Base-by-base conservation (phyloP, 2,329 filamentous ascomycete genomes). In the Pseudogymnoascus sp. region DNA sequence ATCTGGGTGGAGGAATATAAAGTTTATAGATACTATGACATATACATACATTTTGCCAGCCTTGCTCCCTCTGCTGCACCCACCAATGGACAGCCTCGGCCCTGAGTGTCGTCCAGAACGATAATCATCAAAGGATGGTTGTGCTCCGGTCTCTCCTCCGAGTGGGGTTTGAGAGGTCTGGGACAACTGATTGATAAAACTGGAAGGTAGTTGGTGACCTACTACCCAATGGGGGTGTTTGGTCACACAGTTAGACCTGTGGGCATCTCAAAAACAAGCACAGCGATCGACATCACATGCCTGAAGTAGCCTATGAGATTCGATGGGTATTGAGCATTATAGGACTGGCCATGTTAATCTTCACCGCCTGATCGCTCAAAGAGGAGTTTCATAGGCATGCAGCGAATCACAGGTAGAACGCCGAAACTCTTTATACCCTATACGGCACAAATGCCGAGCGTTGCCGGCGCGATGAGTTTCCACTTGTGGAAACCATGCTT, bases 1-100 rank as follows among this genome's bases (percentile, higher is more conserved):
- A 91, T 71, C 70, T 86, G 62, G 85, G 85, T 1, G 37, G 47
- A 54, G 18, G 28, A 12, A 54, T 16, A 14, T 54, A 32, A 54
- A 18, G n/a, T 32, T 14, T 32, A 20, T 34, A 54, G 47, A 54
- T 54, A 54, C 14, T 14, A 32, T 54, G 28, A 25, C 47, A 50
- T 50, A 14, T 22, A 32, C 43, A 54, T 54, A 54, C 16, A 54
- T 54, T 54, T 50, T 32, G 16, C 28, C 47, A 4, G 9, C 47
- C 9, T 54, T 32, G 47, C 9, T 47, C 28, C 20, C 16, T 34
- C 47, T 54, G 22, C 47, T 54, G 14, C 32, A 7, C 9, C 20
- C 22, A 32, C 28, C 43, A 54, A 54, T 54, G 43, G 16, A 32
- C 43, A 54, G 43, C 5, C n/a, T 54, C 47, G 16, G 28, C 4